A percentile compares a stretch with the other conserved stretches of the same genome.
Conservation (phyloP, 2,329 filamentous ascomycete species). For the Helotiales sp. region DNA sequence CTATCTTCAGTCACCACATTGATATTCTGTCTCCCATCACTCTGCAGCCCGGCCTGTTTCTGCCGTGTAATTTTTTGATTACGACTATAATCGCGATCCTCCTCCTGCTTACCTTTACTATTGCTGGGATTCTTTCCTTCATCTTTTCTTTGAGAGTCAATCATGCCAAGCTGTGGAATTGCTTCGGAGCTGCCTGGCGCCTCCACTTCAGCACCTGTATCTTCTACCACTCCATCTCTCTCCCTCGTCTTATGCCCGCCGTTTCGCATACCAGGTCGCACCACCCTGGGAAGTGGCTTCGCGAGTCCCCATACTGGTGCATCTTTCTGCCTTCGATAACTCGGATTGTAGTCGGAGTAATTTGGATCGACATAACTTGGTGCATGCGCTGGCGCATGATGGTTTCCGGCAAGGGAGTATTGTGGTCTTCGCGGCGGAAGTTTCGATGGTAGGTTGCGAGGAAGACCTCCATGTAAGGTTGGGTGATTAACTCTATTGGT, state of each 20-base stretch:
- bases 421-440: neutral
- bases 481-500: neutral
- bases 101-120: neutral
- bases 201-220: conserved; percentile 3
- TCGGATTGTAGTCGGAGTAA: conserved; percentile 1
- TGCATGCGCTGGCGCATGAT: neutral
- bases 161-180: conserved; percentile 13
- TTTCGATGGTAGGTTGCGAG: neutral
- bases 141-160: conserved; percentile 5
- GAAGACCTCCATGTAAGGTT: neutral
- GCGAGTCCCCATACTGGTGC: conserved; percentile 4
- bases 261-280: conserved; percentile 1
- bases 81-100: conserved; percentile 2
- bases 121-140: neutral
- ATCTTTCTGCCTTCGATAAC: neutral
- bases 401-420: neutral
- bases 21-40: neutral
- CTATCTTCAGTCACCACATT: neutral
- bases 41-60: too few species aligned
- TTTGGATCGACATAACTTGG: neutral
- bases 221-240: conserved; percentile 1
- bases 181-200: conserved; percentile 4
- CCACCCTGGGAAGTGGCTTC: conserved; percentile 1
- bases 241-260: neutral
- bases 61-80: neutral